Evolutionary conservation across 2,329 filamentous ascomycete species (phyloP).

Genomic region (Neofusicoccum umdonicola): DNA sequence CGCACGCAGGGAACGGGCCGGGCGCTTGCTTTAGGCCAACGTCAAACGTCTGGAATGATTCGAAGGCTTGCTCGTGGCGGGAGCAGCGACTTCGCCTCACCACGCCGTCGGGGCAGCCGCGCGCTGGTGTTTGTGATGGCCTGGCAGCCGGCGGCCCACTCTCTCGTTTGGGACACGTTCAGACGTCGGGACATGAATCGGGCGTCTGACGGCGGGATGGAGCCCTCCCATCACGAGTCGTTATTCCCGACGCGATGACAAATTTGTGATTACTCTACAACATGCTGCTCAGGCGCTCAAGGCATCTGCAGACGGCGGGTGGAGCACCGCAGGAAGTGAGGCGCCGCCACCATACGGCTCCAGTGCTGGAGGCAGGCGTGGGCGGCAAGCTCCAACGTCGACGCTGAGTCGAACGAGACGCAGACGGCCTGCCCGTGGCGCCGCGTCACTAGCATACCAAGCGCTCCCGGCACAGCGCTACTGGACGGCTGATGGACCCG

Average conservation of each 20-base stretch:
- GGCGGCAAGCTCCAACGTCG: conserved; percentile 6
- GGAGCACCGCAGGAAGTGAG: background rate
- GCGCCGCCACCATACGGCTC: conserved; percentile 1
- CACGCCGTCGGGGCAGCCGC: too few relatives aligned
- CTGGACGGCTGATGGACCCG: background rate
- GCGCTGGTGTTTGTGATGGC: too few relatives aligned
- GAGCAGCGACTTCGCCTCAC: too few relatives aligned
- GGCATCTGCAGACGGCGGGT: background rate
- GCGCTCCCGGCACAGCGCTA: background rate
- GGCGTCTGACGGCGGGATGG: background rate
- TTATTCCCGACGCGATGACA: background rate
- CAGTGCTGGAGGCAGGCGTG: background rate
- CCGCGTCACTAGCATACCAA: background rate
- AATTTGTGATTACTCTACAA: background rate
- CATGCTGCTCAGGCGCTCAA: background rate
- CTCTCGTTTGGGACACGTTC: background rate
- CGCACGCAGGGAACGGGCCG: background rate
- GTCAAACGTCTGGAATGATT: conserved; percentile 3
- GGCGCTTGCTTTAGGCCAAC: background rate
- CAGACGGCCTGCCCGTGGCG: background rate
- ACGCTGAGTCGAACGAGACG: background rate
- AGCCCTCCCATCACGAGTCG: background rate
- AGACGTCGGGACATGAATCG: conserved; percentile 5
- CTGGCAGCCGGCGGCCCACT: background rate
- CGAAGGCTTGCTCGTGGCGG: background rate